Percentiles rank a stretch among this genome's conserved stretches.
Evolutionary conservation across 257 asterid species (phyloP).

Genomic region (Nemophila menziesii): DNA sequence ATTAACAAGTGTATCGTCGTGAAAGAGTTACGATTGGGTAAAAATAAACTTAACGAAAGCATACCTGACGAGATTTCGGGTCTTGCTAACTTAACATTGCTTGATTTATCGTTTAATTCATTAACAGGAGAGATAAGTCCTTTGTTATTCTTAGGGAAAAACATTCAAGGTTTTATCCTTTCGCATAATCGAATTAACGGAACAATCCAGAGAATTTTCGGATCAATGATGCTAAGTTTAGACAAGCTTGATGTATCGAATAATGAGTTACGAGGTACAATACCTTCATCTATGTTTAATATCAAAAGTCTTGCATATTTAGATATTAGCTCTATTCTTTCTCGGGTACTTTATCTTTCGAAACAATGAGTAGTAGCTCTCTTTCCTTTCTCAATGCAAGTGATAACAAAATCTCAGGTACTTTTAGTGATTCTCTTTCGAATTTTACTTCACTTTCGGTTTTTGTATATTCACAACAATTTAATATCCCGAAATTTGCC

Average conservation of each 20-base stretch:
- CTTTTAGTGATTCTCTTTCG: slow-evolving; percentile 32
- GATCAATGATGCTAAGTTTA: slow-evolving; percentile 22
- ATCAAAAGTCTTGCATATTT: slow-evolving; percentile 39
- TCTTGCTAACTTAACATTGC: slow-evolving; percentile 32
- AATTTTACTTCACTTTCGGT: slow-evolving; percentile 41
- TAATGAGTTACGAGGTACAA: slow-evolving; percentile 36
- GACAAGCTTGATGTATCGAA: slow-evolving; percentile 48
- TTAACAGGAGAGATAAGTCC: slow-evolving; percentile 33
- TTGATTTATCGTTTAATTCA: slow-evolving; percentile 53
- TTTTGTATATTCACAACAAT: slow-evolving; percentile 59
- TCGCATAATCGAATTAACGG: slow-evolving; percentile 51
- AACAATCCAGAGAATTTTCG: slow-evolving; percentile 30
- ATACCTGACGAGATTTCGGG: slow-evolving; percentile 46
- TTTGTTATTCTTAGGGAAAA: slow-evolving; percentile 24
- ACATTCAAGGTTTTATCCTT: slow-evolving; percentile 59
- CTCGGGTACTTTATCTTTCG: slow-evolving; percentile 28
- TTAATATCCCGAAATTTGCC: slow-evolving; percentile 37
- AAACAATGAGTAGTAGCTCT: slow-evolving; percentile 18
- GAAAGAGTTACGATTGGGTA: slow-evolving; percentile 32
- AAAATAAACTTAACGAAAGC: slow-evolving; percentile 58
- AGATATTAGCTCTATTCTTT: slow-evolving; percentile 50
- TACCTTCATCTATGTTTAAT: slow-evolving; percentile 42
- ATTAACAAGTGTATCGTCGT: slow-evolving; percentile 40
- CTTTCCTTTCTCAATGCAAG: slow-evolving; percentile 54
- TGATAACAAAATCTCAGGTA: slow-evolving; percentile 36